Conservation (phyloP, 306 rosid genomes). For the Hylodesmum podocarpum region DNA sequence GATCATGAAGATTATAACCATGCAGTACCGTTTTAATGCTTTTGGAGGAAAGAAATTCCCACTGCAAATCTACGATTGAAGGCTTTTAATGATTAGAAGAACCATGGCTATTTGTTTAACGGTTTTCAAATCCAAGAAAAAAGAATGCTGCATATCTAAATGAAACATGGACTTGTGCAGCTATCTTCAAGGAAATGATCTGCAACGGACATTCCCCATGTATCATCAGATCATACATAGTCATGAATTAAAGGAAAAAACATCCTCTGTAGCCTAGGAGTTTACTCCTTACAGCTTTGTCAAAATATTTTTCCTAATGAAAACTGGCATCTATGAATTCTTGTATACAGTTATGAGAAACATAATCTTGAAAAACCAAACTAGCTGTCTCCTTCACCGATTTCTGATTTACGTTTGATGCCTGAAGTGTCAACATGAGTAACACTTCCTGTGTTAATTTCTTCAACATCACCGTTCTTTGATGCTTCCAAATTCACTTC, state of each 20-base stretch:
- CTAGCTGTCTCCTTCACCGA: slow-evolving; percentile 7
- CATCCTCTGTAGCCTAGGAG: slow-evolving; percentile 7
- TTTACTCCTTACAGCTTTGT: not conserved
- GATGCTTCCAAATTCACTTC: slow-evolving; percentile 25
- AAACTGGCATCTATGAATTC: not conserved
- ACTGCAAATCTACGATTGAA: not conserved
- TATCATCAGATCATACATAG: not conserved
- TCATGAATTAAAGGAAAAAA: not conserved
- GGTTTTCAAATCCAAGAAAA: slow-evolving; percentile 9
- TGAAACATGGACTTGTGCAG: not conserved
- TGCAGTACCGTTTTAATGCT: not conserved
- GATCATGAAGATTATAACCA: not conserved
- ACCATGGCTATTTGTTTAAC: not conserved
- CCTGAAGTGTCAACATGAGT: slow-evolving; percentile 25
- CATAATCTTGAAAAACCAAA: slow-evolving; percentile 1
- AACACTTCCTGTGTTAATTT: not conserved
- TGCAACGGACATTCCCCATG: not conserved
- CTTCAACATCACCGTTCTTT: slow-evolving; percentile 2
- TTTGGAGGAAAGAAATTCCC: not conserved
- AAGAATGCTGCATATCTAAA: not conserved
- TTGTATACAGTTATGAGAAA: slow-evolving; percentile 20
- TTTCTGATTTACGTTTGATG: slow-evolving; percentile 1
- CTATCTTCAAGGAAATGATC: not conserved
- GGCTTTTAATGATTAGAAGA: not conserved
- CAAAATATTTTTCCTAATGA: not conserved